A percentile compares a stretch with the other conserved stretches of the same genome.
Evolutionary conservation across 164 flowering plant species (phyloP).

Genomic region (Magnolia officinalis): DNA sequence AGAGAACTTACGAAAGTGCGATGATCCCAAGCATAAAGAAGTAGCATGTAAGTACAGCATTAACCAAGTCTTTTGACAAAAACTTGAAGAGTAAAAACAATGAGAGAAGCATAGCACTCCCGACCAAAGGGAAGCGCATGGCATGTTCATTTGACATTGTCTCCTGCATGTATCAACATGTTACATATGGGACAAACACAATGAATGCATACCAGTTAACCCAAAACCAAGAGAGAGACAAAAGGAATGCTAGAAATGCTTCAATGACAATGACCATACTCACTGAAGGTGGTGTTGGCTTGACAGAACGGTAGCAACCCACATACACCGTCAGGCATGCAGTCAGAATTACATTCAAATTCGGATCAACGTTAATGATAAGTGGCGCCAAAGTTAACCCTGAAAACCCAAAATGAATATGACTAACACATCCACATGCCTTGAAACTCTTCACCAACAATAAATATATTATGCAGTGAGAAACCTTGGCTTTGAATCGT

Average conservation of each 20-base stretch:
- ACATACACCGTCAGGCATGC: slow-evolving; percentile 88
- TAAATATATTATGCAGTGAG: not conserved
- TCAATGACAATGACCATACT: slow-evolving; percentile 22
- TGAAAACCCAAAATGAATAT: slow-evolving; percentile 25
- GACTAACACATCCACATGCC: not conserved
- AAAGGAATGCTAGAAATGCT: not conserved
- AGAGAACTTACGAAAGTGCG: slow-evolving; percentile 86
- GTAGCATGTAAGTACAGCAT: slow-evolving; percentile 88
- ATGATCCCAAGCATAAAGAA: slow-evolving; percentile 91
- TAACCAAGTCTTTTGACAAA: slow-evolving; percentile 91
- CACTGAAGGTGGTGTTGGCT: slow-evolving; percentile 94
- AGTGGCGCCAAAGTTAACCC: slow-evolving; percentile 90
- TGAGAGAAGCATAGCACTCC: slow-evolving; percentile 92
- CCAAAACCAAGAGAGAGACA: too few species aligned
- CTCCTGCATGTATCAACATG: slow-evolving; percentile 52
- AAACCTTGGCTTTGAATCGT: too few species aligned
- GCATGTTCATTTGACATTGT: slow-evolving; percentile 99
- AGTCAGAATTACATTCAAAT: slow-evolving; percentile 87
- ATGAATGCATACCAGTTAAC: too few species aligned
- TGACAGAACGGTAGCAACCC: slow-evolving; percentile 93
- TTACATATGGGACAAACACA: not conserved
- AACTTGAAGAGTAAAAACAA: slow-evolving; percentile 93
- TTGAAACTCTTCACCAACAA: not conserved
- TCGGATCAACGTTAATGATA: slow-evolving; percentile 79
- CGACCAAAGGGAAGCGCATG: slow-evolving; percentile 94